Evolutionary conservation across 2,329 filamentous ascomycete species (phyloP), one percentile per base, ranked within the genome.

Genomic region (Chrysoporthe austroafricana): DNA sequence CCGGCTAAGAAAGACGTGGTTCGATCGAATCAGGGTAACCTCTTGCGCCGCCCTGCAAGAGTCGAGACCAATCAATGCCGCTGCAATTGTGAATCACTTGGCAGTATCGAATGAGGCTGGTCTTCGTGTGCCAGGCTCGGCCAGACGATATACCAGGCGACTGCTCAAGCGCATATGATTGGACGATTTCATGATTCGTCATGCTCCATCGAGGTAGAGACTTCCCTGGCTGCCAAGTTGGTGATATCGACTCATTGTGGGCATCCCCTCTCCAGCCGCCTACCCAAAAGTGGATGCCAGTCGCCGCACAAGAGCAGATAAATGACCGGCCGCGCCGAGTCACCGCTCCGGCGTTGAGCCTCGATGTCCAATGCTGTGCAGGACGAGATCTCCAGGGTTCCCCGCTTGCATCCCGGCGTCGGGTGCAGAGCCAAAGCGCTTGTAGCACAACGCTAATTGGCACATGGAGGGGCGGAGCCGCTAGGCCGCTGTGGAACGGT

Each of bases 361-460:
- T 14, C 11, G 50, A 54, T 4, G 14, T 54, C 56, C 5, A n/a
- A 21, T 34, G 26, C 36, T 18, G 42, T 63, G 68, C 62, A 70
- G 68, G 59, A 60, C 34, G 34, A 67, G 68, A 69, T 69, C 68
- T 69, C 18, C 34, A 18, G 14, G 63, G 36, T 64, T 36, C 46
- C 44, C 61, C 48, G 43, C 67, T 42, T 58, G 39, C 21, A 32
- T 63, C 61, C 46, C 14, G n/a, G 34, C 32, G 36, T 39, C 18
- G 42, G 34, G n/a, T 42, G 46, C 50, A 52, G 46, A 36, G 39
- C 42, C 52, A 58, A 58, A 68, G 68, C 68, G 68, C 68, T 70
- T 70, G 66, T 66, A 70, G 59, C 46, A 68, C 48, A 46, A 68
- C 54, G 52, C 62, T 62, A 65, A 70, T 70, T 70, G 68, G 68